Base-by-base conservation (phyloP, 306 rosid species). In the Albizia julibrissin region DNA sequence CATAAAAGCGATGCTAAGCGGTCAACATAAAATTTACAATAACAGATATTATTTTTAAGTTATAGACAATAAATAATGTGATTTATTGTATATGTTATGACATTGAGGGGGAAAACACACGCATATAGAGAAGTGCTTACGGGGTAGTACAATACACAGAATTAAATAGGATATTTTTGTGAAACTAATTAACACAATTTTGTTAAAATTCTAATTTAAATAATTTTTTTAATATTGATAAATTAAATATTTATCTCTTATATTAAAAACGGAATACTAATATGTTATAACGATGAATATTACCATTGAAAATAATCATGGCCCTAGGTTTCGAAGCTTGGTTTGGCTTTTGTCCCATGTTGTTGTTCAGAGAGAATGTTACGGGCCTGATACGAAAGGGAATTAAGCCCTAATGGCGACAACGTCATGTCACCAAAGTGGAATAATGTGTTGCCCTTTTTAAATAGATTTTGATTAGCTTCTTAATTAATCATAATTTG, bases 361-460 rank as follows among this genome's bases (percentile, higher is more conserved):
- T 64, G 69, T 64, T 34, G 47, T 22, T 26, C 26, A 11, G 18
- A 1, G 47, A 18, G 49, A 79, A 56, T 44, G 65, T 84, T 69
- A 84, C 81, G 40, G 43, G 31, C 12, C 71, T 69, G 56, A 37
- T 61, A 75, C 62, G 58, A 69, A 75, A 69, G 47, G 37, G 43
- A 75, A 74, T 26, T 29, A 79, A 79, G 44, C 62, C 81, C 66
- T 37, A 14, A 42, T 22, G 73, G 10, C 27, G 37, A 24, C 75
- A 59, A 70, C 59, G 40, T 71, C 47, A 76, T 76, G 54, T 52
- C 80, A 76, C 66, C 80, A 76, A 76, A 80, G 74, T 70, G 39
- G 70, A 10, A 84, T 43, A 84, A 79, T 74, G 58, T 44, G 3
- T 58, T 58, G 33, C 34, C 71, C 59, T 77, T 64, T 77, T 62